Conservation (phyloP, 352 stramenopile species). For the Pythium scleroteichum region DNA sequence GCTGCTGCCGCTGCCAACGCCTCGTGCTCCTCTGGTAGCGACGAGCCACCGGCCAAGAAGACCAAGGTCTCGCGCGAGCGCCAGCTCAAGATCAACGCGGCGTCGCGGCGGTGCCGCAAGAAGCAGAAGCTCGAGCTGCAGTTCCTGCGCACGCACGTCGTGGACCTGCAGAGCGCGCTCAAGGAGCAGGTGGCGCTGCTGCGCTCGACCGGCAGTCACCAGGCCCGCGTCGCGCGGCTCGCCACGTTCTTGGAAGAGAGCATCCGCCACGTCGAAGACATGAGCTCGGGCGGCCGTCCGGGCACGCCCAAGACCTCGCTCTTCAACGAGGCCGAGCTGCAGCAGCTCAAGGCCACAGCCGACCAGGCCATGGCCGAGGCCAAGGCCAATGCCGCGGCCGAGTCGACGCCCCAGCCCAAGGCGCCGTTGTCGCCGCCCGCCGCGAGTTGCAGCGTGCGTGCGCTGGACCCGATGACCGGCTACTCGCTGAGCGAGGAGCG, state of each 20-base stretch:
- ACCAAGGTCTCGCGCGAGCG: constrained; percentile 84
- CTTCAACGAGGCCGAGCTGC: constrained; percentile 27
- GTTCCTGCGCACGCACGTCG: constrained; percentile 79
- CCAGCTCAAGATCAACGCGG: constrained; percentile 88
- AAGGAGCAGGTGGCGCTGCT: constrained; percentile 68
- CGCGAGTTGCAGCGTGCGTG: constrained; percentile 21
- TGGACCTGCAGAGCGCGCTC: constrained; percentile 72
- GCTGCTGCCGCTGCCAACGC: background rate
- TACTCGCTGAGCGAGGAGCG: constrained; percentile 67
- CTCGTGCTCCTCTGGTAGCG: constrained; percentile 15
- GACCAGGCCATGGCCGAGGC: constrained; percentile 32
- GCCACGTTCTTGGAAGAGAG: constrained; percentile 70
- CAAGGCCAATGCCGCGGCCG: constrained; percentile 33
- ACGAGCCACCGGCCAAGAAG: constrained; percentile 55
- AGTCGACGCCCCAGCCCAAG: constrained; percentile 6
- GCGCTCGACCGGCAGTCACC: constrained; percentile 38
- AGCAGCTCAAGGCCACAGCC: constrained; percentile 28
- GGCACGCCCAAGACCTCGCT: constrained; percentile 28
- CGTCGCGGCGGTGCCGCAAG: constrained; percentile 77
- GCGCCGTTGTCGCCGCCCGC: background rate
- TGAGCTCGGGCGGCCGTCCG: constrained; percentile 59
- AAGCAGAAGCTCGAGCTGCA: constrained; percentile 89
- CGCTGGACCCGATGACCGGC: constrained; percentile 36
- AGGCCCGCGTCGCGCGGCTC: constrained; percentile 45
- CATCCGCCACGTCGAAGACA: constrained; percentile 73